Evolutionary conservation across 176 grass and related monocot species (phyloP).

Genomic region (Musa schizocarpa): DNA sequence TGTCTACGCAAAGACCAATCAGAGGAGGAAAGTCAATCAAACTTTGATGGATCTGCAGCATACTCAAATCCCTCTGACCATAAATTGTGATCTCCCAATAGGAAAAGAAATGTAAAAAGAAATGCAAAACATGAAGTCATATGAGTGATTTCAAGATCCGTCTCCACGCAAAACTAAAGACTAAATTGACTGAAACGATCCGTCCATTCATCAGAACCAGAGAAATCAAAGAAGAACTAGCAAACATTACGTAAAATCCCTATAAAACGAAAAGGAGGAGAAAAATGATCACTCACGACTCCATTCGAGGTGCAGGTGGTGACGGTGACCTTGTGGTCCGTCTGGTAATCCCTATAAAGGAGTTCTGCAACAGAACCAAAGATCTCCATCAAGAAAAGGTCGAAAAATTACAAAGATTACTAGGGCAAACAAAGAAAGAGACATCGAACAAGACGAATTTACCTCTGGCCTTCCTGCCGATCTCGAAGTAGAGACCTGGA

Average conservation of each 20-base stretch:
- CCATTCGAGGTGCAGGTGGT: constrained; percentile 39
- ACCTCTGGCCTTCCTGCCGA: constrained; percentile 83
- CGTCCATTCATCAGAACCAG: background rate
- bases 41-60: no score
- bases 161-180: background rate
- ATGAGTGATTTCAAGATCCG: background rate
- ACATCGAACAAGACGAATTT: background rate
- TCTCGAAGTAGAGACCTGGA: constrained; percentile 66
- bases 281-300: constrained; percentile 39
- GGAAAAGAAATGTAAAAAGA: no score
- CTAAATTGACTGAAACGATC: background rate
- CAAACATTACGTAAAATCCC: background rate
- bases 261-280: background rate
- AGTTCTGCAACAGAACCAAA: constrained; percentile 34
- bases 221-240: background rate
- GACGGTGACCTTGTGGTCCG: constrained; percentile 44
- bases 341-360: constrained; percentile 48
- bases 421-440: background rate
- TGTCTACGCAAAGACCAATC: no score
- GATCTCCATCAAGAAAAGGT: background rate
- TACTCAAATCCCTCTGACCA: no score
- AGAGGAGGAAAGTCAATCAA: no score
- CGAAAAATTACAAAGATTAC: background rate
- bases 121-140: no score
- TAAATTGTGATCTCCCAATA: no score